phyloP scores from a whole-genome alignment of 345 rosid genomes.

The Linum lewisii region DNA sequence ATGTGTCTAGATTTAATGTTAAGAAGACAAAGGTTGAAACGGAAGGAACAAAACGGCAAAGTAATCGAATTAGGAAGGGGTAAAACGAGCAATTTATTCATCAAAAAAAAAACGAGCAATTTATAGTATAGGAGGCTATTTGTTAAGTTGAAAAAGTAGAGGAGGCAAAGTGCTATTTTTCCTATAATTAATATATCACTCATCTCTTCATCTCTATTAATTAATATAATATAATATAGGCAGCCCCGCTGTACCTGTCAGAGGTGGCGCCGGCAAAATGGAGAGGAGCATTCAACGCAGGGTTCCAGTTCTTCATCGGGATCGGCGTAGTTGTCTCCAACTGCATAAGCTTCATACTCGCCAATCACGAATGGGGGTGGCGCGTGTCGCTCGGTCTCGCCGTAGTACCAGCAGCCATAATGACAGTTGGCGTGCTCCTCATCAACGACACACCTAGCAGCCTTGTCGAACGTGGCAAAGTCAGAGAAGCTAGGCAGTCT shows the following conservation, averaged over 20 bases:
- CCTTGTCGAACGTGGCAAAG: slow-evolving; percentile 56
- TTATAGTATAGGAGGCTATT: too few relatives aligned
- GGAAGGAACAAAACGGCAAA: too few relatives aligned
- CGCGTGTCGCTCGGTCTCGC: slow-evolving; percentile 81
- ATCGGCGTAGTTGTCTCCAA: slow-evolving; percentile 61
- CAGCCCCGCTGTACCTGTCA: slow-evolving; percentile 73
- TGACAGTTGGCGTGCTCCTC: slow-evolving; percentile 60
- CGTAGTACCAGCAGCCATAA: slow-evolving; percentile 50
- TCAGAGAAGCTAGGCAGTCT: slow-evolving; percentile 40
- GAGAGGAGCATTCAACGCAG: slow-evolving; percentile 82
- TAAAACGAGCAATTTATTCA: too few relatives aligned
- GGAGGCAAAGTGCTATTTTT: too few relatives aligned
- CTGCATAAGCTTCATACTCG: slow-evolving; percentile 44
- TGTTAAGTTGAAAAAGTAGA: too few relatives aligned
- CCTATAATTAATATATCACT: too few relatives aligned
- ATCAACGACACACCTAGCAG: slow-evolving; percentile 70
- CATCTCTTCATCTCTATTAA: slow-evolving; percentile 6
- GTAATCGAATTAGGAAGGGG: too few relatives aligned
- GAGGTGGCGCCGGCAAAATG: slow-evolving; percentile 81
- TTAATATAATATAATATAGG: slow-evolving; percentile 25
- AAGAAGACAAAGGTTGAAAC: too few relatives aligned
- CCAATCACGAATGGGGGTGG: slow-evolving; percentile 61
- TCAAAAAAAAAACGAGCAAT: too few relatives aligned
- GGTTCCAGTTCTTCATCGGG: slow-evolving; percentile 70
- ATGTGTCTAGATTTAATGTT: too few relatives aligned